Conservation (phyloP, 164 flowering plant species). For the Brasenia schreberi region DNA sequence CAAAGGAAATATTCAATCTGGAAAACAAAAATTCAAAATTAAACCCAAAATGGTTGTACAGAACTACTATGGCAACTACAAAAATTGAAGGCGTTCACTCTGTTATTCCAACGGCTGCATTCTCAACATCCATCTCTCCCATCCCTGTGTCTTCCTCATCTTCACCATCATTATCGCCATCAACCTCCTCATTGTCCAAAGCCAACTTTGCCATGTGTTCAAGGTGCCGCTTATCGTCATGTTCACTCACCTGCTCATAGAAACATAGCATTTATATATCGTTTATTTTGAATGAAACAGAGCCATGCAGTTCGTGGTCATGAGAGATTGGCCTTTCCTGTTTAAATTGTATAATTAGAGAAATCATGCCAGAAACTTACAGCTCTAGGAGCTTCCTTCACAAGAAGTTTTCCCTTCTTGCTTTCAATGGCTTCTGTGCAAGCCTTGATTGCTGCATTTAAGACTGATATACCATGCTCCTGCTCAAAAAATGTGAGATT, state of each 20-base stretch:
- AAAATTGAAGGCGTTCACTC: constrained; percentile 12
- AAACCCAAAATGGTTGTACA: no score
- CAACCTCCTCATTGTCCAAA: constrained; percentile 50
- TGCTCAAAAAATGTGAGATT: constrained; percentile 11
- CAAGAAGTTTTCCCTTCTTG: constrained; percentile 72
- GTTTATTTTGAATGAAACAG: no score
- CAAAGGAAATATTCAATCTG: no score
- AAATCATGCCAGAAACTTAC: constrained; percentile 29
- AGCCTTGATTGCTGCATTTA: constrained; percentile 59
- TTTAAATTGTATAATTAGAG: no score
- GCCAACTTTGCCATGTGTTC: constrained; percentile 68
- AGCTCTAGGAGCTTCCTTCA: constrained; percentile 79
- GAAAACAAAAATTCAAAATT: no score
- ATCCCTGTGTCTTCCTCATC: constrained; percentile 92
- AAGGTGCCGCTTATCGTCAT: constrained; percentile 72
- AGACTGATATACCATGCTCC: constrained; percentile 82
- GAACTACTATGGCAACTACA: no score
- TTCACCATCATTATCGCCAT: constrained; percentile 78
- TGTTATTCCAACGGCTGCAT: constrained; percentile 20
- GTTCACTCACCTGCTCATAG: constrained; percentile 74
- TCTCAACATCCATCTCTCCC: constrained; percentile 77
- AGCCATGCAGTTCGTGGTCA: no score
- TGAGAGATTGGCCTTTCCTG: no score
- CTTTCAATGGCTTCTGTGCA: constrained; percentile 63
- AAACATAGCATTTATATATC: not conserved